phyloP scores from a whole-genome alignment of 2,329 filamentous ascomycete species.

The Orbilia ellipsospora region DNA sequence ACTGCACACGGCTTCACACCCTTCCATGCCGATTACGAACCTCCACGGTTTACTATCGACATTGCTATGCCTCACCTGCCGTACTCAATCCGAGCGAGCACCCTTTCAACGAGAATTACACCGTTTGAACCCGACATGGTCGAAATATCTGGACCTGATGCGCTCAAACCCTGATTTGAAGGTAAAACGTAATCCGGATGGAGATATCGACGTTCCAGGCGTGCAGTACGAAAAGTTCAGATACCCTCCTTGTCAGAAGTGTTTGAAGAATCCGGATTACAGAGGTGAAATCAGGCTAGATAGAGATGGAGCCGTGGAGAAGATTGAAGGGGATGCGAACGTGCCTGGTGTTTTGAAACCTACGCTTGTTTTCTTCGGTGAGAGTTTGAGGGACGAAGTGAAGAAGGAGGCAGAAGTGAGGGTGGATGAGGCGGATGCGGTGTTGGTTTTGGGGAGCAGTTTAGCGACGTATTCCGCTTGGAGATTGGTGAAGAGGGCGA shows the following conservation, averaged over 20 bases:
- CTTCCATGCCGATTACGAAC: constrained; percentile 78
- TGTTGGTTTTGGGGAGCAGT: constrained; percentile 87
- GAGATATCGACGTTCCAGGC: constrained; percentile 88
- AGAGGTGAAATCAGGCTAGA: constrained; percentile 75
- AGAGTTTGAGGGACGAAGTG: constrained; percentile 77
- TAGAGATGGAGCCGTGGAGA: constrained; percentile 74
- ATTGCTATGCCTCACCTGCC: constrained; percentile 83
- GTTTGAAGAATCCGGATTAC: constrained; percentile 71
- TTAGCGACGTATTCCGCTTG: constrained; percentile 96
- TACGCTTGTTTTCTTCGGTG: constrained; percentile 95
- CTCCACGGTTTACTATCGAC: constrained; percentile 90
- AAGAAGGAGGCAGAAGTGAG: constrained; percentile 82
- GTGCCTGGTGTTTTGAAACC: constrained; percentile 88
- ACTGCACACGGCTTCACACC: constrained; percentile 84
- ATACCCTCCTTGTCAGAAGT: constrained; percentile 88
- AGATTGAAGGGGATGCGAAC: constrained; percentile 61
- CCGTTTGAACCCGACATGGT: constrained; percentile 86
- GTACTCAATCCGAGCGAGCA: constrained; percentile 75
- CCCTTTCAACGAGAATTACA: constrained; percentile 81
- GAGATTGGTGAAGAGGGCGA: constrained; percentile 84
- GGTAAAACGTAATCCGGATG: constrained; percentile 88
- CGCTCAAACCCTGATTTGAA: constrained; percentile 75
- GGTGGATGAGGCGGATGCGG: constrained; percentile 77
- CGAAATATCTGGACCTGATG: constrained; percentile 75
- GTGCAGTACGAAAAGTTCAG: constrained; percentile 90